These are phyloP conservation scores for Paraphoma sp. DNA, from an alignment of 2,329 filamentous ascomycete genomes.

Conservation along the genomic window DNA sequence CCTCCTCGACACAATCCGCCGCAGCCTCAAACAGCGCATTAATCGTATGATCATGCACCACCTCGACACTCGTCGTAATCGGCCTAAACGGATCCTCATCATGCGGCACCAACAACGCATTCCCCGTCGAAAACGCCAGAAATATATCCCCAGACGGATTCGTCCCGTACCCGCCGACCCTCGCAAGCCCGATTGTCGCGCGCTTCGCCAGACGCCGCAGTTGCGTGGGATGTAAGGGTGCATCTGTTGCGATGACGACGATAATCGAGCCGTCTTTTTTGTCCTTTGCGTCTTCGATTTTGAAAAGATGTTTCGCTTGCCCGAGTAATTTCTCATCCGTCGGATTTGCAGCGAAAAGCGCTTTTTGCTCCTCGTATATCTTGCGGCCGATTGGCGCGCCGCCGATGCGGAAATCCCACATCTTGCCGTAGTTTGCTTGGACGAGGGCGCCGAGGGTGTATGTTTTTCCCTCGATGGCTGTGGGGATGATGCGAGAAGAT, in stretches of 20 bases:
- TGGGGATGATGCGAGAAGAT: conserved; percentile 61
- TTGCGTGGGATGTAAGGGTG: conserved; percentile 64
- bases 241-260: conserved; percentile 67
- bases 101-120: conserved; percentile 55
- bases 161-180: conserved; percentile 66
- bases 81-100: conserved; percentile 46
- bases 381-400: conserved; percentile 68
- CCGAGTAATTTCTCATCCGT: conserved; percentile 33
- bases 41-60: conserved; percentile 65
- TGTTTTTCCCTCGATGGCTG: conserved; percentile 29
- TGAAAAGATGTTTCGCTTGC: conserved; percentile 37
- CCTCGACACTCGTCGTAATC: conserved; percentile 54
- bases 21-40: conserved; percentile 68
- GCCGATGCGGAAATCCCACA: conserved; percentile 63
- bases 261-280: conserved; percentile 70
- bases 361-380: conserved; percentile 56
- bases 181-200: conserved; percentile 66
- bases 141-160: conserved; percentile 73
- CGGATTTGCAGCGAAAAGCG: conserved; percentile 40
- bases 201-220: conserved; percentile 66
- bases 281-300: conserved; percentile 48
- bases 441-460: conserved; percentile 69
- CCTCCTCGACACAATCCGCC: conserved; percentile 69
- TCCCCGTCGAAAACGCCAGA: conserved; percentile 70
- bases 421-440: conserved; percentile 70